Evolutionary conservation across 2,329 filamentous ascomycete species (phyloP), one percentile per base, ranked within the genome.

Genomic region (Colletotrichum spinosum): DNA sequence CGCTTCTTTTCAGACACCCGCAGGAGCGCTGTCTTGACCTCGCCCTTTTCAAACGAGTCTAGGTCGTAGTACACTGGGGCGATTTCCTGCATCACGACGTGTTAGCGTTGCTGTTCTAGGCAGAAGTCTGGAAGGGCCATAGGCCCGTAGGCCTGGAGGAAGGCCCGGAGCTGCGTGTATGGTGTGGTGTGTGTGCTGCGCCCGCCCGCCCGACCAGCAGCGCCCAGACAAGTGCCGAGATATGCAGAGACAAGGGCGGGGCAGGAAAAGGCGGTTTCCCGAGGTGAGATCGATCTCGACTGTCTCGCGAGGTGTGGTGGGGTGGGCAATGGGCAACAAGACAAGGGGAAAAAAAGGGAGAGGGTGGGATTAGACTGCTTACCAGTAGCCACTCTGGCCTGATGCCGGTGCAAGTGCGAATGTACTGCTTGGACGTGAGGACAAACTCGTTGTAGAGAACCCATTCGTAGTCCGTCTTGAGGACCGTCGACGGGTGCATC

Each of bases 371-470:
- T 42, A 33, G 41, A 10, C 41, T 57, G 73, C 90, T 80, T 84
- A 94, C 92, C 79, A 98, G 76, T 67, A 99, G 82, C 96, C 96
- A 99, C 79, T 99, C 96, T 1, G 95, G 92, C 76, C 92, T 92
- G 60, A 99, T 91, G 37, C 92, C 90, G 11, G 94, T 98, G 52
- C 97, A 93, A 0, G 93, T 97, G 62, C 97, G 88, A 72, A 99
- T 95, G 78, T 97, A 99, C 81, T 98, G 97, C 86, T 99, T 97
- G 57, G 92, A 96, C 1, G 96, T 99, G 60, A 99, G 87, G 11
- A 99, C 96, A 74, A 98, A 99, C 76, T 99, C 97, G 73, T 98
- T 97, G 81, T 99, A 99, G 34, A 99, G 83, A 34, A 99, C 93
- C 96, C 96, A 99, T 71, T 99, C 96, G 71, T 90, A 93, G 65